Base-by-base conservation (phyloP, 2,329 filamentous ascomycete species). In the Alternaria sp. region DNA sequence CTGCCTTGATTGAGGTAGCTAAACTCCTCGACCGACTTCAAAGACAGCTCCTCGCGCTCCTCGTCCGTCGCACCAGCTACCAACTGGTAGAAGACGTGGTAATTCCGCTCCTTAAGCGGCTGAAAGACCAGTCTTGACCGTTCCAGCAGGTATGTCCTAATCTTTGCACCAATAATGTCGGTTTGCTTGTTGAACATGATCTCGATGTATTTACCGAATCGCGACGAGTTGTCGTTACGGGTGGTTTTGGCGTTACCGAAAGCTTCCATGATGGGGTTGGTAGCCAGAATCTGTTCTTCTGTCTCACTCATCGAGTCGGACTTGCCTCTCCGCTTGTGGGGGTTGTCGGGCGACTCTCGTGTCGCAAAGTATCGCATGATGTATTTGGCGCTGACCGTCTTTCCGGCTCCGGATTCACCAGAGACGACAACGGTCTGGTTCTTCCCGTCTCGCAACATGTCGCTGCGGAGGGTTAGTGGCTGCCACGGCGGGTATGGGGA, bases 161-260 rank as follows among this genome's bases (percentile, higher is more conserved):
- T 99, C 83, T 96, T 96, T 57, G 95, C 95, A 69, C 95, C 95
- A 75, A 98, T 97, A 73, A 99, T 99, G 78, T 96, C 95, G 64
- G 93, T 97, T 74, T 90, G 88, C 65, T 92, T 88, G 81, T 98
- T 94, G 80, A 99, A 99, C 93, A 98, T 94, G 78, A 99, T 99
- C 83, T 99, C 95, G 72, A 99, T 98, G 80, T 99, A 99, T 85
- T 99, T 99, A 79, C 95, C 95, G 81, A 99, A 99, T 75, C 95
- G 89, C 42, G 95, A 99, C 44, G 95, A 99, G 82, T 99, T 99
- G 82, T 99, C 95, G 82, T 99, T 99, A 78, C 95, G 88, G 11
- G 95, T 99, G n/a, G 95, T 99, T 83, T 99, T 99, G 55, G 95
- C 95, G 83, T 99, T 99, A 78, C 95, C 95, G 76, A 99, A 99